phyloP scores from a whole-genome alignment of 305 asterid genomes.

The Fraxinus sp. region DNA sequence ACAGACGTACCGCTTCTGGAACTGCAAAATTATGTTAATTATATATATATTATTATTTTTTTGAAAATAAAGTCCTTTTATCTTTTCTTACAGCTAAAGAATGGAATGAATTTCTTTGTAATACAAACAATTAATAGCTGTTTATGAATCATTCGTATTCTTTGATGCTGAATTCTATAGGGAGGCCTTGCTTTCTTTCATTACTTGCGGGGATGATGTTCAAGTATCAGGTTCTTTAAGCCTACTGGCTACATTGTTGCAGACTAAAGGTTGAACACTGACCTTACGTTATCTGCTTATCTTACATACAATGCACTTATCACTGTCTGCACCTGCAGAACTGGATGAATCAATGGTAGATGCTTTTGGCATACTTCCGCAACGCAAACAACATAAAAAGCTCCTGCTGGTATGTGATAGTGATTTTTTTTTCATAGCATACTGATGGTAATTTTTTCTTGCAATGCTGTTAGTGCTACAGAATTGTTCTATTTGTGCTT shows the following conservation, averaged over 20 bases:
- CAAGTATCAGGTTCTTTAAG: constrained; percentile 86
- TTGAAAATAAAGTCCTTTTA: neutral
- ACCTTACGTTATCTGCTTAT: constrained; percentile 22
- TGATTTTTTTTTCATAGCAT: constrained; percentile 9
- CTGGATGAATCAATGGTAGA: constrained; percentile 93
- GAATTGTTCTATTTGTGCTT: constrained; percentile 9
- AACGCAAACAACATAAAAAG: constrained; percentile 91
- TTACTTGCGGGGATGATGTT: constrained; percentile 74
- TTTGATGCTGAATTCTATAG: constrained; percentile 41
- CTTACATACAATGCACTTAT: constrained; percentile 24
- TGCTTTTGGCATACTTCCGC: constrained; percentile 98
- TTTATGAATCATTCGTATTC: constrained; percentile 8
- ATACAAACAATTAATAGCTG: neutral
- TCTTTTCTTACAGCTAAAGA: constrained; percentile 17
- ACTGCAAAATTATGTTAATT: neutral
- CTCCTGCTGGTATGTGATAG: constrained; percentile 72
- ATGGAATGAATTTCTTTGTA: constrained; percentile 17
- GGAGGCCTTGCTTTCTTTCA: constrained; percentile 86
- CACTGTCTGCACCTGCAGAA: constrained; percentile 51
- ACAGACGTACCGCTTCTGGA: neutral
- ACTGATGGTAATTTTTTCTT: constrained; percentile 19
- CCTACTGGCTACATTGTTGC: constrained; percentile 84
- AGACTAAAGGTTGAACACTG: constrained; percentile 75
- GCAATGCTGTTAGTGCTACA: neutral
- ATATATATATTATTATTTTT: neutral